Evolutionary conservation across 495 filamentous ascomycete genomes (phyloP), one percentile per base, ranked within the genome.

Genomic region (Trichoderma parareesei): DNA sequence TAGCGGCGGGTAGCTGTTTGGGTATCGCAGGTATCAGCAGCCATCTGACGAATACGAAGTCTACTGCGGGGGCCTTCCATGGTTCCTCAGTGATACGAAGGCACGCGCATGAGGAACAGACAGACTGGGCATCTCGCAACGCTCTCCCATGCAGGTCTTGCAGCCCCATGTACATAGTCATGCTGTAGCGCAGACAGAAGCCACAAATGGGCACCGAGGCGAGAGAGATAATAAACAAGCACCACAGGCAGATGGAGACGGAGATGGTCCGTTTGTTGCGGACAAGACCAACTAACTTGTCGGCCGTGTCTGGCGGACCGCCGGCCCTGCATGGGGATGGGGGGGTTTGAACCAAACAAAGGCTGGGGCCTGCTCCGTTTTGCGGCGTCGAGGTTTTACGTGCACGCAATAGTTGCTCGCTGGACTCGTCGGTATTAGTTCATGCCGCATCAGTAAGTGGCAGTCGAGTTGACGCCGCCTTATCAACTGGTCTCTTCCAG

Each of bases 51-150:
- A 57, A 57, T 57, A 57, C 53, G 53, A 57, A 57, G 53, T 57
- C 53, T 57, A 57, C 53, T 57, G 53, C 53, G 53, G 53, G 53
- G 53, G 27, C 53, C 10, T 14, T 57, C 37, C 53, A 33, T 57
- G 53, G 53, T 57, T 57, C 53, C 53, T 57, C 53, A 57, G 53
- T 37, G 53, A 57, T 57, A 57, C 53, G 53, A 57, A 57, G 53
- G 10, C 33, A n/a, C 53, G 49, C 49, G 53, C 53, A 57, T 57
- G 27, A 57, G 10, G 4, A 49, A 57, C 14, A 38, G 53, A 57
- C 53, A 57, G 53, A 57, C 53, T 57, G 53, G 53, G 53, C 53
- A 57, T 57, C 53, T 57, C 53, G 27, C 53, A 57, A 57, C 40
- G 11, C 37, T 57, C 53, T 18, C 53, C 33, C 27, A 57, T 57